A percentile compares a stretch with the other conserved stretches of the same genome.
Conservation (phyloP, 2,329 filamentous ascomycete genomes). For the Trichoderma harzianum region DNA sequence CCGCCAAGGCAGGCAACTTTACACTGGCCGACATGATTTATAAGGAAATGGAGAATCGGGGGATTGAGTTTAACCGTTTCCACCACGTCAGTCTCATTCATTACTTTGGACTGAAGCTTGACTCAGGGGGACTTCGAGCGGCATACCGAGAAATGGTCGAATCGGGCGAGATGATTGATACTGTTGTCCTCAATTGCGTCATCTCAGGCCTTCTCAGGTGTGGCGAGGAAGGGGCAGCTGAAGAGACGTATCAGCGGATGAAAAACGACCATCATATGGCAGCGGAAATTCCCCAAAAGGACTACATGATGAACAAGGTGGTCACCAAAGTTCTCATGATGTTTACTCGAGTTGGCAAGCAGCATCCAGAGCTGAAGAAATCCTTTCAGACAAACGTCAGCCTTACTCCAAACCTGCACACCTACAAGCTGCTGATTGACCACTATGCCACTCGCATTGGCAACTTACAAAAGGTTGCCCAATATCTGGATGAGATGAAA, state of each 20-base stretch:
- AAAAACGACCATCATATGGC: slow-evolving; percentile 54
- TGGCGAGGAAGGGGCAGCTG: slow-evolving; percentile 72
- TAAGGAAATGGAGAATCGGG: slow-evolving; percentile 71
- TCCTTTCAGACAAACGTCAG: slow-evolving; percentile 59
- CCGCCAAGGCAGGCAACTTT: slow-evolving; percentile 81
- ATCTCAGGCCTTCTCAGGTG: slow-evolving; percentile 74
- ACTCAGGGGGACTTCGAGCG: slow-evolving; percentile 69
- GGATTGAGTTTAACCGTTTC: slow-evolving; percentile 68
- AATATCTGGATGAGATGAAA: slow-evolving; percentile 78
- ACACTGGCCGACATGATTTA: slow-evolving; percentile 80
- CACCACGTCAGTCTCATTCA: slow-evolving; percentile 81
- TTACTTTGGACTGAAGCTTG: slow-evolving; percentile 72
- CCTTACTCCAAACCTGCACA: slow-evolving; percentile 71
- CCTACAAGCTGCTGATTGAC: slow-evolving; percentile 75
- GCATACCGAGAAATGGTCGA: slow-evolving; percentile 83
- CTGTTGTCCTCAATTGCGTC: slow-evolving; percentile 79
- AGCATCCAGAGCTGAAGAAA: slow-evolving; percentile 52
- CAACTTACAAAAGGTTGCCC: slow-evolving; percentile 66
- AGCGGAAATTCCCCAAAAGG: slow-evolving; percentile 40
- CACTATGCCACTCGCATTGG: slow-evolving; percentile 68
- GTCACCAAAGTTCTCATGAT: slow-evolving; percentile 56
- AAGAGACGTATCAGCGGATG: slow-evolving; percentile 82
- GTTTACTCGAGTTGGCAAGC: slow-evolving; percentile 52
- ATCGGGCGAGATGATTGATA: slow-evolving; percentile 83
- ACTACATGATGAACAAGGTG: slow-evolving; percentile 46